These are phyloP conservation scores for Alternaria arbusti DNA, from an alignment of 2,329 filamentous ascomycete genomes.

Conservation along the genomic window DNA sequence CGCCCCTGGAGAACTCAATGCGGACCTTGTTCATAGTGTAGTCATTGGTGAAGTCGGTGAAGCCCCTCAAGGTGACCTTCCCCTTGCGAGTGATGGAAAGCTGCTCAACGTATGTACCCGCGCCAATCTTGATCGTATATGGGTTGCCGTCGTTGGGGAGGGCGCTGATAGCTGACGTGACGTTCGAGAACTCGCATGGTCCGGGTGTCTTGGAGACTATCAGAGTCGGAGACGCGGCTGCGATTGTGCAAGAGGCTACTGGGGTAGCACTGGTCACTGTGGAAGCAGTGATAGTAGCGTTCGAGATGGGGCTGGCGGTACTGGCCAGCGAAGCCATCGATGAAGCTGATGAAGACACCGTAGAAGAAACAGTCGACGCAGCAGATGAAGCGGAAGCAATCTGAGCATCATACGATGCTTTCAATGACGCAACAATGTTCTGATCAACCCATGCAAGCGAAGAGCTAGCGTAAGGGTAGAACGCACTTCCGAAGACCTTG, in stretches of 20 bases:
- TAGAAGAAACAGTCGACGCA: conserved; percentile 16
- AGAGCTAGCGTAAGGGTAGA: conserved; percentile 42
- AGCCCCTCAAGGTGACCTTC: conserved; percentile 53
- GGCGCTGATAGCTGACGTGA: conserved; percentile 54
- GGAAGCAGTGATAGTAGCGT: conserved; percentile 3
- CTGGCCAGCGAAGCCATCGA: conserved; percentile 10
- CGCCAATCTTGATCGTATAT: conserved; percentile 51
- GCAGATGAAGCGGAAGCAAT: conserved; percentile 15
- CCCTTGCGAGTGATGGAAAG: conserved; percentile 51
- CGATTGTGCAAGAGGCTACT: conserved; percentile 31
- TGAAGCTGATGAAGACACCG: conserved; percentile 12
- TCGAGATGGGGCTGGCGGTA: conserved; percentile 11
- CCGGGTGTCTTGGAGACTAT: conserved; percentile 37
- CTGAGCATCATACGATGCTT: conserved; percentile 37
- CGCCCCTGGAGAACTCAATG: conserved; percentile 48
- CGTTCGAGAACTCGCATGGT: conserved; percentile 49
- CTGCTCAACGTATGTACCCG: conserved; percentile 54
- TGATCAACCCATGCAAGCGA: conserved; percentile 50
- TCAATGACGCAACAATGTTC: conserved; percentile 41
- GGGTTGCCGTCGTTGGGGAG: conserved; percentile 51
- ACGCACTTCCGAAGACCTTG: conserved; percentile 46
- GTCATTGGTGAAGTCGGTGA: conserved; percentile 33
- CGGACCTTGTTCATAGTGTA: conserved; percentile 50
- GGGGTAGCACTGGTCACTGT: conserved; percentile 5
- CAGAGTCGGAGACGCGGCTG: conserved; percentile 45